Conservation (phyloP, 2,329 filamentous ascomycete species). For the Penicillium rolfsii region DNA sequence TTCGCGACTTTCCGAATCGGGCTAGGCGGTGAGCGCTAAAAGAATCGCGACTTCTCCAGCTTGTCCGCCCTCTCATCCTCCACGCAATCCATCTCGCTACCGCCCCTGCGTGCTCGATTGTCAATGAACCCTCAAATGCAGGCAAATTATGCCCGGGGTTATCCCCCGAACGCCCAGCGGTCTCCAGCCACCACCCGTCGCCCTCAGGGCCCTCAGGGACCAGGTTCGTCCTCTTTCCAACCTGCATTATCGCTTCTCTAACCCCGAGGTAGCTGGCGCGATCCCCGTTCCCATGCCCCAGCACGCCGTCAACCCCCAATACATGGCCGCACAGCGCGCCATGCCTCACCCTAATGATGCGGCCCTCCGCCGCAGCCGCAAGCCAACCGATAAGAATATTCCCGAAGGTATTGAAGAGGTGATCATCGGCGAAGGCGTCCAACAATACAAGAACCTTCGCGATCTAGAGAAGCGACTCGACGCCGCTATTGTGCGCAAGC, state of each 20-base stretch:
- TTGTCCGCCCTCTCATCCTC: constrained; percentile 24
- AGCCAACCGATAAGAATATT: constrained; percentile 92
- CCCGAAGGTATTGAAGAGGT: constrained; percentile 86
- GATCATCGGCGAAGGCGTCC: constrained; percentile 77
- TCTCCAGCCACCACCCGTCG: constrained; percentile 50
- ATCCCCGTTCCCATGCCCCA: constrained; percentile 44
- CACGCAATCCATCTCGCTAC: constrained; percentile 24
- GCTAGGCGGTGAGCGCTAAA: constrained; percentile 41
- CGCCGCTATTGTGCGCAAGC: constrained; percentile 90
- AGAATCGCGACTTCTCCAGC: constrained; percentile 38
- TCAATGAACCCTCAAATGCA: constrained; percentile 48
- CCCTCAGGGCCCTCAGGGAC: constrained; percentile 39
- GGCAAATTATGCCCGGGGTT: constrained; percentile 48
- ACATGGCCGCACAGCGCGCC: constrained; percentile 42
- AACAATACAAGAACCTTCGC: constrained; percentile 79
- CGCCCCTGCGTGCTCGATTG: constrained; percentile 20
- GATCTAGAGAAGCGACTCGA: constrained; percentile 88
- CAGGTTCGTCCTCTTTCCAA: constrained; percentile 40
- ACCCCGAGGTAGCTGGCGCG: constrained; percentile 27
- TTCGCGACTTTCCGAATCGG: constrained; percentile 35
- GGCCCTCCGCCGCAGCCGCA: constrained; percentile 78
- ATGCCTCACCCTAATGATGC: constrained; percentile 44
- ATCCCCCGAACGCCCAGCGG: constrained; percentile 44
- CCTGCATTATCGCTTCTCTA: constrained; percentile 20
- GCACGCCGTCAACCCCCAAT: constrained; percentile 44